These are phyloP conservation scores for Protomyces lactucae-debilis DNA, from an alignment of 1,139 yeast genomes.

Conservation along the genomic window DNA sequence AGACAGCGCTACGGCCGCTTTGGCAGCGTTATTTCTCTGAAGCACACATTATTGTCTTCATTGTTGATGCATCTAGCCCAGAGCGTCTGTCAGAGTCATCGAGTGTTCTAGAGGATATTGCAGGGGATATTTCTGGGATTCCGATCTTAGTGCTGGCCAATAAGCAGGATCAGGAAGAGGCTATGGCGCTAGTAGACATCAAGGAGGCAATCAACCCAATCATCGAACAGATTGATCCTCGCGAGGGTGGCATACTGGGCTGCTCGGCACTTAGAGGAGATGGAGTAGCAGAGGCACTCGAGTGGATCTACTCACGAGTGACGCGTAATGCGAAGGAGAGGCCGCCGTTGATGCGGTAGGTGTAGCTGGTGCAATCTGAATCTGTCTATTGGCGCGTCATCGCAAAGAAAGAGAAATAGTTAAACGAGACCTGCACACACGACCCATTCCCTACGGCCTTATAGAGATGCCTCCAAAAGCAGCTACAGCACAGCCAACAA, in stretches of 20 bases:
- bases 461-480: background rate
- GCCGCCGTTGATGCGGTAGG: conserved; percentile 50
- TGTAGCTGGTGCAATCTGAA: background rate
- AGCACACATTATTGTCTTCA: conserved; percentile 87
- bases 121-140: conserved; percentile 53
- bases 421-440: background rate
- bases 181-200: conserved; percentile 71
- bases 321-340: conserved; percentile 69
- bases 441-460: background rate
- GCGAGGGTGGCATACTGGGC: conserved; percentile 85
- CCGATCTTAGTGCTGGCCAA: conserved; percentile 93
- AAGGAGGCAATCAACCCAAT: conserved; percentile 74
- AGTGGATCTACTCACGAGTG: conserved; percentile 77
- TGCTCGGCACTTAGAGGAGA: conserved; percentile 82
- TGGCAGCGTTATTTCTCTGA: conserved; percentile 83
- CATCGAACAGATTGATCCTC: conserved; percentile 77
- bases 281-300: conserved; percentile 79
- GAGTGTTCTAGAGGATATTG: conserved; percentile 49
- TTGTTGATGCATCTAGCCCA: conserved; percentile 85
- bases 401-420: background rate
- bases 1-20: conserved; percentile 67
- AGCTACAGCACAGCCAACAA: background rate
- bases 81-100: conserved; percentile 73
- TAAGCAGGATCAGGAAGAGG: conserved; percentile 84
- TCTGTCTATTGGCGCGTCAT: background rate